Base-by-base conservation (phyloP, 2,329 filamentous ascomycete species). In the Penicillium decumbens region DNA sequence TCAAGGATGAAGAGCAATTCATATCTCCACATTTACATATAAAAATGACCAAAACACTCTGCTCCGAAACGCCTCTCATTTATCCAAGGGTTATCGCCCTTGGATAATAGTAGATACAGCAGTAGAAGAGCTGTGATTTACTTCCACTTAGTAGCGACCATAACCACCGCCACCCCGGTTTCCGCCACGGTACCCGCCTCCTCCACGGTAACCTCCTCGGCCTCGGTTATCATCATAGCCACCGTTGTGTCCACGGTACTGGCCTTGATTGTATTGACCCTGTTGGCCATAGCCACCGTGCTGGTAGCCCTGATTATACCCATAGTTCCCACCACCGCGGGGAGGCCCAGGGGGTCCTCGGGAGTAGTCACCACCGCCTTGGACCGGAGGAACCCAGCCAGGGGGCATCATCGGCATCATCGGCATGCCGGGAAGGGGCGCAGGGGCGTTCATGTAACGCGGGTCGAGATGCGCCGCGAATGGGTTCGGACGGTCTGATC, bases 391-490 rank as follows among this genome's bases (percentile, higher is more conserved):
- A 39, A 57, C 59, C 62, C 66, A 71, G 9, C 68, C 66, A 18
- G 65, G 61, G 27, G 71, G 63, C 53, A 68, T 65, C 32, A 59
- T 62, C 5, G 63, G 65, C 13, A 60, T 60, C 32, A 59, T 62
- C 5, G 63, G 65, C 13, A 60, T 60, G 35, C 61, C 62, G 43
- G 59, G 50, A 45, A 64, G 65, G 10, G 59, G 59, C 4, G 64
- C 62, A n/a, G 67, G 63, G 6, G 12, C 38, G 10, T 15, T 27
- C 44, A 64, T 63, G 50, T 74, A 75, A 37, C 64, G 69, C 24
- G 73, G 73, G 52, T 75, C 70, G 29, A 76, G 64, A 53, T 75
- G 73, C n/a, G 73, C 73, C 18, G 73, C 73, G 45, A 75, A 75
- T 12, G 73, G 74, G 53, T 76, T 76, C 20, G 71, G 66, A 49